These are phyloP conservation scores for Pichia kudriavzevii DNA, from an alignment of 1,139 yeast genomes.

Conservation along the genomic window DNA sequence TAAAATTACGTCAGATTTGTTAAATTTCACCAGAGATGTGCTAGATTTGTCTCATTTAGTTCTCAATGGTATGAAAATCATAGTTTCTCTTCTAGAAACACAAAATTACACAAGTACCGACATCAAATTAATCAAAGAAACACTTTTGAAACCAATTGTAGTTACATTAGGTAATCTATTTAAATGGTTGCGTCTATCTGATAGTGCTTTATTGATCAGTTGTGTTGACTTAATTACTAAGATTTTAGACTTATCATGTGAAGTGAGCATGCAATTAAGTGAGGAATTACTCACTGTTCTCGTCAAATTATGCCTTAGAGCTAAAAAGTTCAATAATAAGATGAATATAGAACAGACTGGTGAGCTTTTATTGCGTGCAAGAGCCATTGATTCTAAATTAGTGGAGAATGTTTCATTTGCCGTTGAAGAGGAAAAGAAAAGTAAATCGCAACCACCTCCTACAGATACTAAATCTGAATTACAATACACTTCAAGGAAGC, in stretches of 20 bases:
- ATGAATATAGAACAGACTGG: slow-evolving; percentile 52
- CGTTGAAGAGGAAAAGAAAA: slow-evolving; percentile 34
- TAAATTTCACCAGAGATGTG: slow-evolving; percentile 70
- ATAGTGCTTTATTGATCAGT: slow-evolving; percentile 60
- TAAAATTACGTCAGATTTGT: slow-evolving; percentile 18
- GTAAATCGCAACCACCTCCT: slow-evolving; percentile 20
- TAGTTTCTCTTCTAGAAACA: slow-evolving; percentile 35
- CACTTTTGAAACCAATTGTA: slow-evolving; percentile 34
- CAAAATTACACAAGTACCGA: slow-evolving; percentile 13
- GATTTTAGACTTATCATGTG: slow-evolving; percentile 57
- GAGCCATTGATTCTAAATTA: slow-evolving; percentile 41
- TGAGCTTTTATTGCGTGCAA: slow-evolving; percentile 51
- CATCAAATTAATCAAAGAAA: slow-evolving; percentile 14
- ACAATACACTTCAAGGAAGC: slow-evolving; percentile 14
- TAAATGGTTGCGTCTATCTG: slow-evolving; percentile 78
- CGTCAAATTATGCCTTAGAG: slow-evolving; percentile 58
- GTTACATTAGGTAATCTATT: slow-evolving; percentile 54
- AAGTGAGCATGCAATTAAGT: slow-evolving; percentile 36
- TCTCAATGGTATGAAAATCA: slow-evolving; percentile 54
- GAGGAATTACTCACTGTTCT: slow-evolving; percentile 44
- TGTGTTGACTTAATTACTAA: slow-evolving; percentile 67
- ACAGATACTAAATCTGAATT: slow-evolving; percentile 11
- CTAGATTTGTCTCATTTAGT: slow-evolving; percentile 68
- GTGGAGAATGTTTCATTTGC: slow-evolving; percentile 48
- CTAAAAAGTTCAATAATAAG: slow-evolving; percentile 59